Evolutionary conservation across 805 yeast species (phyloP), one percentile per base, ranked within the genome.

Genomic region (Teunomyces pallodes): DNA sequence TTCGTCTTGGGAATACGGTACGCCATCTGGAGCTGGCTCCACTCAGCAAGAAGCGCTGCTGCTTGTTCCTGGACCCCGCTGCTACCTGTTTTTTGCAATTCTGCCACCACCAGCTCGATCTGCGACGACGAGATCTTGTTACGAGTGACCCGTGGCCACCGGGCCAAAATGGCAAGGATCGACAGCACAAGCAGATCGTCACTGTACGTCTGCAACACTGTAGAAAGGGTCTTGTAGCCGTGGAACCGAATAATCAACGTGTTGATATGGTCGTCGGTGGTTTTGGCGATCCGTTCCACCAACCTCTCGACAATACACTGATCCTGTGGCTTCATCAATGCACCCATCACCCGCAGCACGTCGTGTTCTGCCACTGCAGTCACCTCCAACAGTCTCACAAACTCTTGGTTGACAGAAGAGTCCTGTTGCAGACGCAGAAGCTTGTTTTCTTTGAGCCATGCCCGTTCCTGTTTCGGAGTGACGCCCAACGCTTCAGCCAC

Each of bases 401-500:
- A 87, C 51, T 80, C 83, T 41, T 78, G 81, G 58, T 85, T 85
- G 49, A 86, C 77, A 39, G 76, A 76, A 2, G 82, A 74, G 28
- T 81, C 86, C 27, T 76, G 77, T 14, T 76, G 70, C 38, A 75
- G 69, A 36, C 79, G 66, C 20, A 63, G 54, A 57, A 79, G 80
- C 69, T 83, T 84, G 57, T 74, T 67, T 55, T 74, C 76, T 62
- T 80, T 81, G 50, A 87, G 67, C 84, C 91, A 86, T 47, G 75
- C 81, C 58, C 83, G 85, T 61, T 89, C 96, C 52, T 82, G 82
- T 24, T 76, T 76, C 1, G 80, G 70, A 10, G 80, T 72, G 8
- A 91, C 85, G 14, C 96, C 96, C 42, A 94, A 75, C 0, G 97
- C 97, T 52, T 87, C 95, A 8, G 94, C 82, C 31, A 87, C 77